These are phyloP conservation scores for Penicillium sclerotiorum DNA, from an alignment of 2,329 filamentous ascomycete species.

Conservation along the genomic window DNA sequence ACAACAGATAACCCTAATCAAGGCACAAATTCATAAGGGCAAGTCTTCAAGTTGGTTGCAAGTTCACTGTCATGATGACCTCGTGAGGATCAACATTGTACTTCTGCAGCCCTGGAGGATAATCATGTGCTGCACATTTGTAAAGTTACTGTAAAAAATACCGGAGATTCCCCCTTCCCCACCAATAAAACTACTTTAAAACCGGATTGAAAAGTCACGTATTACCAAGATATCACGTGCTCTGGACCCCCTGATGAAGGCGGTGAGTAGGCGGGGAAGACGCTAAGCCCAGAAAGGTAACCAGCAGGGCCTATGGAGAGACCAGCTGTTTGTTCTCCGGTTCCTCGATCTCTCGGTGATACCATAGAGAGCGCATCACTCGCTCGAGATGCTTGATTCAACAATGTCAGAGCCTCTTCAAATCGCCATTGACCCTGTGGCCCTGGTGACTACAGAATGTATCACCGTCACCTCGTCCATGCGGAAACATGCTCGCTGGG, in stretches of 20 bases:
- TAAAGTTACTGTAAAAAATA: slow-evolving; percentile 11
- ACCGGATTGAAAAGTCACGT: background rate
- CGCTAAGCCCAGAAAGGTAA: slow-evolving; percentile 31
- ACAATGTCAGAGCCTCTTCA: slow-evolving; percentile 55
- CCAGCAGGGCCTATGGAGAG: slow-evolving; percentile 27
- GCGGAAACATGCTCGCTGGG: slow-evolving; percentile 95
- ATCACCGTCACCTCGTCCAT: slow-evolving; percentile 98
- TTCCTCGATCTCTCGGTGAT: slow-evolving; percentile 20
- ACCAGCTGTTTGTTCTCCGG: slow-evolving; percentile 30
- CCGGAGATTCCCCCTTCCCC: background rate
- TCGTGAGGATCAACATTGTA: no score
- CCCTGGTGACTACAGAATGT: slow-evolving; percentile 95
- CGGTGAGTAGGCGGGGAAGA: slow-evolving; percentile 26
- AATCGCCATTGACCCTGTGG: slow-evolving; percentile 86
- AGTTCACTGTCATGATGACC: no score
- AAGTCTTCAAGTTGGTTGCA: no score
- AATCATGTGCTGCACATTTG: background rate
- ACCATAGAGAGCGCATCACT: slow-evolving; percentile 26
- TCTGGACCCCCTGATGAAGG: slow-evolving; percentile 24
- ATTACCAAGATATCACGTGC: background rate
- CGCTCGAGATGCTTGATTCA: slow-evolving; percentile 25
- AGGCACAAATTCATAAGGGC: no score
- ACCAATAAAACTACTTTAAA: slow-evolving; percentile 5
- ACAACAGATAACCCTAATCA: no score
- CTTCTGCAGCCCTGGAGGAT: no score